phyloP scores from a whole-genome alignment of 2,329 filamentous ascomycete genomes.

The Phaeomoniella chlamydospora region DNA sequence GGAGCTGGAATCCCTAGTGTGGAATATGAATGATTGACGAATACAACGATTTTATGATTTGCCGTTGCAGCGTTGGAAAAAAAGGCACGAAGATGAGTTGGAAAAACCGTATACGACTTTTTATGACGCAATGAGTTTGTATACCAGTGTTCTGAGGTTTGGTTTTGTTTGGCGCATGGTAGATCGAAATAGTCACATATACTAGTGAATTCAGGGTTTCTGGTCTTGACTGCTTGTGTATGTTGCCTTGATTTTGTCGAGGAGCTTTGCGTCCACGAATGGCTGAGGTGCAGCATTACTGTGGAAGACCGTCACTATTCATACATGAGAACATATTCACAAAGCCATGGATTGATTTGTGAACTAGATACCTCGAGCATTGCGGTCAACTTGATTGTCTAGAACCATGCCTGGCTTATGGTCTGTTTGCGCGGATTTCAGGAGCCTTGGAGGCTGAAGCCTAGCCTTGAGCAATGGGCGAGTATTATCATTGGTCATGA shows the following conservation, averaged over 20 bases:
- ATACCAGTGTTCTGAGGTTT: not conserved
- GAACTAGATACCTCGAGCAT: not conserved
- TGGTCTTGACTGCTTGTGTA: constrained; percentile 1
- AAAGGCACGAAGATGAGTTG: no score
- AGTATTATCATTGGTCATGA: constrained; percentile 4
- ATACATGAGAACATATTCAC: no score
- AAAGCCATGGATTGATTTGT: no score
- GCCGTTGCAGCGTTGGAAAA: no score
- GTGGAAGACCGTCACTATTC: constrained; percentile 18
- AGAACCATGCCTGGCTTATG: not conserved
- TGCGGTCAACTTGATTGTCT: not conserved
- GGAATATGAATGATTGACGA: no score
- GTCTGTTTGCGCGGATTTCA: not conserved
- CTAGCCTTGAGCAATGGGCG: not conserved
- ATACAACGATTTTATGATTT: no score
- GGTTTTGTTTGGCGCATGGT: not conserved
- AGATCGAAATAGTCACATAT: constrained; percentile 1
- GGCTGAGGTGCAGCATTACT: constrained; percentile 19
- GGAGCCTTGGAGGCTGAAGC: not conserved
- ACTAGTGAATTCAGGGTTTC: not conserved
- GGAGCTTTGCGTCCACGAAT: constrained; percentile 20
- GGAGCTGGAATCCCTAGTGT: no score
- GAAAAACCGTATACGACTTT: not conserved
- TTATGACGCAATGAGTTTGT: not conserved
- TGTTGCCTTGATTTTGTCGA: constrained; percentile 11